Conservation (phyloP, 805 yeast genomes). For the Wickerhamiella nectarea region DNA sequence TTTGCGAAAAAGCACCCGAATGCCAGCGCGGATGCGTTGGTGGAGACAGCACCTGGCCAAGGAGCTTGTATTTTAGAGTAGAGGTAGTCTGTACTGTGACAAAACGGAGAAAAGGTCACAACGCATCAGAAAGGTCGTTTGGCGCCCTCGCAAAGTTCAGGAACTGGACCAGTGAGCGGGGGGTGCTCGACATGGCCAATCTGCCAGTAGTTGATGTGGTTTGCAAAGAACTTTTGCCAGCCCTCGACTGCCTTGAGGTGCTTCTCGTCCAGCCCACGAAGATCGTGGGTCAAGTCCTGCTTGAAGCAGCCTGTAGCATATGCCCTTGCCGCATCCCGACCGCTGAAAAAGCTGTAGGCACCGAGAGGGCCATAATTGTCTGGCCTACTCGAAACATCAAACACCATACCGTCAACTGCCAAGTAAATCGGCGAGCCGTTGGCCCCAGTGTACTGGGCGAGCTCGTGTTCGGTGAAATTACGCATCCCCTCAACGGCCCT, state of each 20-base stretch:
- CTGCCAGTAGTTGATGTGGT: constrained; percentile 41
- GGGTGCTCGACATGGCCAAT: constrained; percentile 43
- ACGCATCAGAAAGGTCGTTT: not conserved
- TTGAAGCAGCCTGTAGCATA: constrained; percentile 57
- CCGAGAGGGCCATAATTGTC: constrained; percentile 48
- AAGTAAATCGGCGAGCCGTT: constrained; percentile 41
- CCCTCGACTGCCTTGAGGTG: constrained; percentile 30
- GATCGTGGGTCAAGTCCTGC: constrained; percentile 50
- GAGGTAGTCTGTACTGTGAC: too few relatives aligned
- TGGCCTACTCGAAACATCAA: constrained; percentile 43
- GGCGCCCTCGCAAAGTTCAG: constrained; percentile 32
- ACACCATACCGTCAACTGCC: constrained; percentile 47
- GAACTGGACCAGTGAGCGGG: constrained; percentile 36
- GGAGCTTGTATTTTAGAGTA: constrained; percentile 17
- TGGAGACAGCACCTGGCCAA: constrained; percentile 16
- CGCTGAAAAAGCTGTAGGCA: constrained; percentile 43
- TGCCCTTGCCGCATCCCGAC: constrained; percentile 55
- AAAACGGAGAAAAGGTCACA: too few relatives aligned
- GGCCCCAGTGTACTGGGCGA: constrained; percentile 40
- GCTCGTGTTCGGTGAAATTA: constrained; percentile 33
- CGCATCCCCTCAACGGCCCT: constrained; percentile 18
- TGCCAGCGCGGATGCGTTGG: constrained; percentile 28
- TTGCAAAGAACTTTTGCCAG: constrained; percentile 42
- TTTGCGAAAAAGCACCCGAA: constrained; percentile 37
- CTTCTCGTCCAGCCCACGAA: constrained; percentile 43